Conservation (phyloP, 345 rosid genomes). For the Lepidium africanum region DNA sequence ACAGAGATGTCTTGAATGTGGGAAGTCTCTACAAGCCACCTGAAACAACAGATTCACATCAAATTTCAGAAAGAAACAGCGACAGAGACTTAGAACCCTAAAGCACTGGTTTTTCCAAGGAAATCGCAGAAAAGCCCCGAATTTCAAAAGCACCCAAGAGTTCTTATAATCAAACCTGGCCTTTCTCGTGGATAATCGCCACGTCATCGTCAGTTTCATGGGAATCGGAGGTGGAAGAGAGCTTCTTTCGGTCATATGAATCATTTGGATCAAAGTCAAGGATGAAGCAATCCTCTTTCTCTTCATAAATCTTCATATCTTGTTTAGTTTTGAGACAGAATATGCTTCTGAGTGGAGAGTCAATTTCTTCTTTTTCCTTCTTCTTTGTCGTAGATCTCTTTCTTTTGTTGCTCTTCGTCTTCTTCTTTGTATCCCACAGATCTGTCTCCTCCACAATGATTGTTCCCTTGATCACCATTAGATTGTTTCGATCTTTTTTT, state of each 20-base stretch:
- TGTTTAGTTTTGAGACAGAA: slow-evolving; percentile 25
- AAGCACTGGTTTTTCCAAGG: neutral
- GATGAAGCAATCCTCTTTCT: slow-evolving; percentile 46
- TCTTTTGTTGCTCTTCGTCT: neutral
- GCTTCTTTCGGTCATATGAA: neutral
- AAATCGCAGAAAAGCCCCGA: neutral
- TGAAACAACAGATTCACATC: neutral
- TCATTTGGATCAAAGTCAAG: slow-evolving; percentile 55
- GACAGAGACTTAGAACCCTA: neutral
- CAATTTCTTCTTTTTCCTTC: neutral
- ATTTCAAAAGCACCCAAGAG: neutral
- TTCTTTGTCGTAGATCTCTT: neutral
- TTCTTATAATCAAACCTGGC: slow-evolving; percentile 7
- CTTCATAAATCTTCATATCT: slow-evolving; percentile 32
- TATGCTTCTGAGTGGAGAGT: slow-evolving; percentile 26
- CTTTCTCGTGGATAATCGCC: slow-evolving; percentile 14
- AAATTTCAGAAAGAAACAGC: neutral
- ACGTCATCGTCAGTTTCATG: neutral
- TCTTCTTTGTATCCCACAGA: neutral
- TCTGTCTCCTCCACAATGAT: neutral
- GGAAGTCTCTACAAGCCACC: slow-evolving; percentile 78
- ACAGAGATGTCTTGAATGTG: slow-evolving; percentile 79
- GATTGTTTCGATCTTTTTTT: neutral
- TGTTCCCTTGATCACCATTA: neutral
- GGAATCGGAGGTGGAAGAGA: neutral